Evolutionary conservation across 2,329 filamentous ascomycete genomes (phyloP).

Genomic region (Apiospora arundinis): DNA sequence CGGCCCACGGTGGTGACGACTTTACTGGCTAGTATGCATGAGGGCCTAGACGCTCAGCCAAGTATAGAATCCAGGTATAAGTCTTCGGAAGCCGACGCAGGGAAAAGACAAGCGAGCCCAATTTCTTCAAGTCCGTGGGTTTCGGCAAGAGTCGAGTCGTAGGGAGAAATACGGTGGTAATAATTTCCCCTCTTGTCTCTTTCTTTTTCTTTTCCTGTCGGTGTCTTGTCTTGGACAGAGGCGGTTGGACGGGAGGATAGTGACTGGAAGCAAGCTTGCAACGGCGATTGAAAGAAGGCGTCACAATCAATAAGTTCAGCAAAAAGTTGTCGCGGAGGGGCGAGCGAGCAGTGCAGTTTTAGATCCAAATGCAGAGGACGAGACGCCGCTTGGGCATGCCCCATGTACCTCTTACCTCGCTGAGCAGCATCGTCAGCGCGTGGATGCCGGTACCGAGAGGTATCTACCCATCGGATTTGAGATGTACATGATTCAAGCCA

Average conservation of each 20-base stretch:
- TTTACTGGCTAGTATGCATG: constrained; percentile 4
- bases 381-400: background rate
- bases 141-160: background rate
- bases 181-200: background rate
- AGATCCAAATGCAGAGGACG: background rate
- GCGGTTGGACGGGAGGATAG: constrained; percentile 7
- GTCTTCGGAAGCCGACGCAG: background rate
- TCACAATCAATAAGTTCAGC: constrained; percentile 9
- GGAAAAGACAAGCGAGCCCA: background rate
- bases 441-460: background rate
- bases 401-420: background rate
- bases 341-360: constrained; percentile 14
- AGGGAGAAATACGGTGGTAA: background rate
- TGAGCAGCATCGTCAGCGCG: background rate
- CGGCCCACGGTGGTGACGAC: background rate
- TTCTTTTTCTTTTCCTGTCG: background rate
- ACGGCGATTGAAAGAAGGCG: constrained; percentile 13
- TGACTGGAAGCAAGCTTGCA: constrained; percentile 15
- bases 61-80: constrained; percentile 1
- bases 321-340: constrained; percentile 17
- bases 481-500: constrained; percentile 1
- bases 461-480: background rate
- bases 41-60: background rate
- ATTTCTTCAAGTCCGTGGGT: background rate
- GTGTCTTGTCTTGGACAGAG: constrained; percentile 5